Evolutionary conservation across 2,329 filamentous ascomycete genomes (phyloP).

Genomic region (Cercospora zeina): DNA sequence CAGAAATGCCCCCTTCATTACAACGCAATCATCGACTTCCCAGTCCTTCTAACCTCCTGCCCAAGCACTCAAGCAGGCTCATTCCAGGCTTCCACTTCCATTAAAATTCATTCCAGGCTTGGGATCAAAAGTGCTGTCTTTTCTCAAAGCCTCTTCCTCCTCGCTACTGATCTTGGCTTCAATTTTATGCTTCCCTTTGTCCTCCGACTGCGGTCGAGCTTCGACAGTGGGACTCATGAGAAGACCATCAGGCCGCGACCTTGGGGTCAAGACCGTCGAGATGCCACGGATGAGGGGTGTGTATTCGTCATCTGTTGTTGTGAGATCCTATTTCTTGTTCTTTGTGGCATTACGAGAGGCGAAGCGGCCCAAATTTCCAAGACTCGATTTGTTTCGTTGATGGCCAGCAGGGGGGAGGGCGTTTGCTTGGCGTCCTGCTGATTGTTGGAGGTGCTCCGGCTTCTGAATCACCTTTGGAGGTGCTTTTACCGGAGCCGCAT

Average conservation of each 20-base stretch:
- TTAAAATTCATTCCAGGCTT: background rate
- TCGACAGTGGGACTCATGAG: background rate
- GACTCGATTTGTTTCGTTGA: conserved; percentile 42
- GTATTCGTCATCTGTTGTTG: background rate
- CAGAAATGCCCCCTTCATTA: too few species aligned
- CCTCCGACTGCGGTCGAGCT: background rate
- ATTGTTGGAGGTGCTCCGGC: conserved; percentile 9
- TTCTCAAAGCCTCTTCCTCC: conserved; percentile 10
- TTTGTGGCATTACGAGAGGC: background rate
- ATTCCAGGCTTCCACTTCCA: background rate
- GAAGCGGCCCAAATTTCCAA: conserved; percentile 40
- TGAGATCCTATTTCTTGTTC: conserved; percentile 4
- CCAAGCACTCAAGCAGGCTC: background rate
- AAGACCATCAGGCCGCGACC: background rate
- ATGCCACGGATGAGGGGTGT: background rate
- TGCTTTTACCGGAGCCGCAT: conserved; percentile 30
- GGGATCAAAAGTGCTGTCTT: conserved; percentile 11
- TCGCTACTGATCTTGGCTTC: conserved; percentile 4
- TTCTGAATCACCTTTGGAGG: conserved; percentile 15
- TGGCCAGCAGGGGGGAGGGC: conserved; percentile 23
- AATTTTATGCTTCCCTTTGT: conserved; percentile 14
- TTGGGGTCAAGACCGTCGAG: background rate
- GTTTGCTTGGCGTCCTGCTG: conserved; percentile 26
- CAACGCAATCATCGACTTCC: background rate
- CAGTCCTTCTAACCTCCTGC: background rate